Conservation (phyloP, 768 basidiomycete genomes). For the Auricularia heimuer region DNA sequence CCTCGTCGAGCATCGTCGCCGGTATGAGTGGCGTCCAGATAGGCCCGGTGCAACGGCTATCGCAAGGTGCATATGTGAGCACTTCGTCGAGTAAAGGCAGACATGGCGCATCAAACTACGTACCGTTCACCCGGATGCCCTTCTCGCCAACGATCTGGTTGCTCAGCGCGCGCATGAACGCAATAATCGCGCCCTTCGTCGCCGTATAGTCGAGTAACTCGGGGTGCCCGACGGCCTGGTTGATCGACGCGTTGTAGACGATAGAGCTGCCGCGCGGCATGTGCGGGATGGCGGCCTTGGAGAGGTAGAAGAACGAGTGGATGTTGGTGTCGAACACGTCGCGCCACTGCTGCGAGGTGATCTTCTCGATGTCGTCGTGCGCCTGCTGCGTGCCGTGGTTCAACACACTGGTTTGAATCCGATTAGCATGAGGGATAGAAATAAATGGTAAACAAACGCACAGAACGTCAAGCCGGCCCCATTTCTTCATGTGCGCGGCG, state of each 20-base stretch:
- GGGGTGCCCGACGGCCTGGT: conserved; percentile 34
- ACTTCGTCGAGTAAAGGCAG: too few relatives aligned
- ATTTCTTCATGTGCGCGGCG: conserved; percentile 27
- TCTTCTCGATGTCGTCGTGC: conserved; percentile 25
- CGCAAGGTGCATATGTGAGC: too few relatives aligned
- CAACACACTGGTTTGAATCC: conserved; percentile 21
- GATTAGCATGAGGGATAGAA: too few relatives aligned
- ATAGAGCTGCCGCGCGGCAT: conserved; percentile 34
- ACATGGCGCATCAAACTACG: conserved; percentile 5
- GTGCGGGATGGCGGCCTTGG: conserved; percentile 36
- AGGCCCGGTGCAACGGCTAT: conserved; percentile 31
- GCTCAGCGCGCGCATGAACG: conserved; percentile 36
- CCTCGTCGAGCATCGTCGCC: not conserved
- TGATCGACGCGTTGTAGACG: conserved; percentile 36
- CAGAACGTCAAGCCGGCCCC: conserved; percentile 29
- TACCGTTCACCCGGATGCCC: conserved; percentile 37
- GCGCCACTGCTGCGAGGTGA: conserved; percentile 34
- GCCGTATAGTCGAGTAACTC: conserved; percentile 45
- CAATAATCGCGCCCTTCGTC: conserved; percentile 45
- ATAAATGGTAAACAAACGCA: conserved; percentile 11
- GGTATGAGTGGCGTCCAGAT: conserved; percentile 40
- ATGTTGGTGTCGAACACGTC: conserved; percentile 31
- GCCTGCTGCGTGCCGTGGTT: conserved; percentile 38
- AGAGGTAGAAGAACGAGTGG: conserved; percentile 37
- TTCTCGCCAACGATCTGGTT: conserved; percentile 43